Base-by-base conservation (phyloP, 1,284 basidiomycete genomes). In the Lentinus polychrous region DNA sequence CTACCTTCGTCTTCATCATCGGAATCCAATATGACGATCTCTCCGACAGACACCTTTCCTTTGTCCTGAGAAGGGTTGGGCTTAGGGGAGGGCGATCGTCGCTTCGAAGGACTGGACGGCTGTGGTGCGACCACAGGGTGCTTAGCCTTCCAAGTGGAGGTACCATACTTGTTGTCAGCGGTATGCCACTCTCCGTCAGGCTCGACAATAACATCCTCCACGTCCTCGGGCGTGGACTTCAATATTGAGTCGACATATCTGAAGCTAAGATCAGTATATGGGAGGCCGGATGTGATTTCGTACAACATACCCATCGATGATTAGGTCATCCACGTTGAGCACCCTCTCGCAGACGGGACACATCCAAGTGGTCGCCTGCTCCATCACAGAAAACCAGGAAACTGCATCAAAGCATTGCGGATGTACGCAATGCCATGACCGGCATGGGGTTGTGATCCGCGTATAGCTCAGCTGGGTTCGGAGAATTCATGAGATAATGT, bases 141-240 rank as follows among this genome's bases (percentile, higher is more conserved):
- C 1, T 67, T 60, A 22, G 73, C 72, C 54, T 75, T 76, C 91
- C 91, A 94, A 18, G 63, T 69, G 0, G 70, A 61, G 8, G 91
- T 93, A 1, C 79, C 91, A 59, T 81, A 86, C 63, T 86, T 90
- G 67, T 88, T 80, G 65, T 98, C 91, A 14, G 79, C 72, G 0
- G 93, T 93, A 62, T 95, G 93, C 96, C 96, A 99, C 60, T 93
- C 83, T 0, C 93, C 94, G 62, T 95, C 86, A 0, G 93, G 81
- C 66, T 99, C 94, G 8, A 99, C 84, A 35, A 95, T 77, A 10
- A 99, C 94, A 55, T 94, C 88, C 49, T 99, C 95, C 7, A 92
- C 80, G 48, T 74, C 75, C 23, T 92, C 87, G 0, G 90, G 80
- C 2, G 86, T 88, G 23, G 74, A 67, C 57, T 80, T 79, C 58